Conservation (phyloP, 1,284 basidiomycete genomes). For the Boletus mariae region DNA sequence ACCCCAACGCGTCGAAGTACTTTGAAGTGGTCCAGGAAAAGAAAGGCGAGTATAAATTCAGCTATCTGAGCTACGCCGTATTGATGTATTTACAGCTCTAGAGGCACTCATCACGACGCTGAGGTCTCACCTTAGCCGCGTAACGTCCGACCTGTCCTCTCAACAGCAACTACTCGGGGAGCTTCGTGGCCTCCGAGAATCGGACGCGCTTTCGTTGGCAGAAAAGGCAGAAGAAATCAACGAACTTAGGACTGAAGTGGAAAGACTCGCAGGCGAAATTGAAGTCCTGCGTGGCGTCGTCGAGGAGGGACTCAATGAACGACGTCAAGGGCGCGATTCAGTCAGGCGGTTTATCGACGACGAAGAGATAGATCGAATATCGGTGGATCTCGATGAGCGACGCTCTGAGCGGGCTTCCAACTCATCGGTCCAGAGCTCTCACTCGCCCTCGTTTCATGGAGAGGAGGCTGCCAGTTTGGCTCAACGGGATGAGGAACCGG, state of each 20-base stretch:
- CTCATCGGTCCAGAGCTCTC: slow-evolving; percentile 24
- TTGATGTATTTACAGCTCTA: slow-evolving; percentile 48
- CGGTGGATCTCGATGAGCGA: slow-evolving; percentile 33
- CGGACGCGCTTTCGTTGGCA: slow-evolving; percentile 56
- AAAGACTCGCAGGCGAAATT: slow-evolving; percentile 75
- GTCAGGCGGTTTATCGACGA: slow-evolving; percentile 27
- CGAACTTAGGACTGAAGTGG: slow-evolving; percentile 62
- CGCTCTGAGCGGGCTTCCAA: slow-evolving; percentile 34
- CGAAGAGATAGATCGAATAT: slow-evolving; percentile 34
- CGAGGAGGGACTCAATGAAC: slow-evolving; percentile 75
- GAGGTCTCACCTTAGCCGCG: slow-evolving; percentile 67
- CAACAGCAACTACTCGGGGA: slow-evolving; percentile 66
- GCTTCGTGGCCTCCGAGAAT: slow-evolving; percentile 59
- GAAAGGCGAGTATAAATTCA: slow-evolving; percentile 53
- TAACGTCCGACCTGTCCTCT: slow-evolving; percentile 73
- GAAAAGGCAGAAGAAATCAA: slow-evolving; percentile 63
- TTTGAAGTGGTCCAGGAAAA: slow-evolving; percentile 78
- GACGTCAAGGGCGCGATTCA: slow-evolving; percentile 40
- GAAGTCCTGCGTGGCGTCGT: slow-evolving; percentile 79
- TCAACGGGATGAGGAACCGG: slow-evolving; percentile 5
- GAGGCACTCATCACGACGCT: slow-evolving; percentile 74
- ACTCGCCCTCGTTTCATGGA: slow-evolving; percentile 3
- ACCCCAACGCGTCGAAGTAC: slow-evolving; percentile 50
- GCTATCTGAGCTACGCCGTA: not conserved
- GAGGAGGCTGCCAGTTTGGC: slow-evolving; percentile 1